Evolutionary conservation across 129 eudicot species (phyloP), one percentile per base, ranked within the genome.

Genomic region (Mikania micrantha): DNA sequence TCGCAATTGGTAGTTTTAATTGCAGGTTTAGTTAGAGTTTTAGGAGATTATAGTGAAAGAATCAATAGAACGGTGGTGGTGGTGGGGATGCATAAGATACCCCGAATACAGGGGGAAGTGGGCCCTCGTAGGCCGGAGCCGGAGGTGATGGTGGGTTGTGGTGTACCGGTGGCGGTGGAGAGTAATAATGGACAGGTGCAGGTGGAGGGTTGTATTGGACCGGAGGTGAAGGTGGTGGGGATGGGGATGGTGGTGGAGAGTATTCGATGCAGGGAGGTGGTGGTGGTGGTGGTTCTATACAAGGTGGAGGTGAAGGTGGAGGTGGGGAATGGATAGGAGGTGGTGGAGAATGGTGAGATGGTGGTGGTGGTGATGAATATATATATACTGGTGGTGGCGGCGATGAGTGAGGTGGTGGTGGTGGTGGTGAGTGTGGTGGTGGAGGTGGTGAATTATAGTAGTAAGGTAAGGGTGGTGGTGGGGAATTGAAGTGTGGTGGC

Each of bases 41-140:
- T 42, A n/a, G n/a, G n/a, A n/a, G 64, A 67, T 76, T 70, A 71
- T 53, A 69, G 75, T 77, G 70, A 77, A 88, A 80, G 91, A 88
- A 88, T 88, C 83, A 88, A 85, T 88, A 88, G 79, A 77, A 88
- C 64, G 96, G 93, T 38, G 96, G 96, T 24, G 96, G 96, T 1
- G 96, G 96, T 10, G 96, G 96, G 31, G 96, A 89, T 28, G 87
- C 79, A 25, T 88, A 88, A 6, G 92, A 71, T 39, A 88, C 90
- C 15, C 92, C 85, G 15, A 69, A 1, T 9, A 88, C 72, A 0
- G 96, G 96, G 5, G 96, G 96, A 63, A 88, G 68, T 38, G 96
- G 96, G 15, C 87, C 92, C 11, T 76, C 90, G 31, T 74, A 87
- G 10, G 70, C 50, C 0, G 95, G 95, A 4, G 85, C 71, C 32